phyloP scores from a whole-genome alignment of 176 grass and related monocot species.

The Carex cristatella region DNA sequence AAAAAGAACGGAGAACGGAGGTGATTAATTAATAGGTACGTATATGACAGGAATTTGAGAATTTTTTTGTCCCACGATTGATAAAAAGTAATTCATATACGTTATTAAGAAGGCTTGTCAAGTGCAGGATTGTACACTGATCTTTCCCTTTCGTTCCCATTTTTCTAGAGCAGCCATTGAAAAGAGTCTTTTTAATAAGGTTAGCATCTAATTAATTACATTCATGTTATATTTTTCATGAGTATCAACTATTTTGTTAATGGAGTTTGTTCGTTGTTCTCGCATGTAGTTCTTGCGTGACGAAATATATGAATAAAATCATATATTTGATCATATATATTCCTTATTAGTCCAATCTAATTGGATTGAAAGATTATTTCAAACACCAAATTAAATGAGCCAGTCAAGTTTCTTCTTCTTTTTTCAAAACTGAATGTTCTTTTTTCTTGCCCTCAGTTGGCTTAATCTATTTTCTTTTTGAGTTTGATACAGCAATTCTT shows the following conservation, averaged over 20 bases:
- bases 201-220: neutral
- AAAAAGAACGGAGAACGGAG: too few species aligned
- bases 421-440: neutral
- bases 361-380: neutral
- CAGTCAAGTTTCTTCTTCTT: neutral
- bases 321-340: too few species aligned
- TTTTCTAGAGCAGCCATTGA: neutral
- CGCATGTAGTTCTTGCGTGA: neutral
- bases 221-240: neutral
- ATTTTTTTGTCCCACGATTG: neutral
- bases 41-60: neutral
- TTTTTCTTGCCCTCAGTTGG: too few species aligned
- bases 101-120: neutral
- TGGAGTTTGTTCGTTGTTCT: neutral
- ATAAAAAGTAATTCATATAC: neutral
- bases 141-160: neutral
- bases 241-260: neutral
- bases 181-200: neutral
- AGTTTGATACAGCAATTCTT: too few species aligned
- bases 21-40: too few species aligned
- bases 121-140: neutral
- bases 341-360: neutral
- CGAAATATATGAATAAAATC: neutral
- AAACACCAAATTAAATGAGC: neutral
- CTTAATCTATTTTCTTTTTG: too few species aligned